Evolutionary conservation across 768 basidiomycete species (phyloP).

Genomic region (Trametes meyenii): DNA sequence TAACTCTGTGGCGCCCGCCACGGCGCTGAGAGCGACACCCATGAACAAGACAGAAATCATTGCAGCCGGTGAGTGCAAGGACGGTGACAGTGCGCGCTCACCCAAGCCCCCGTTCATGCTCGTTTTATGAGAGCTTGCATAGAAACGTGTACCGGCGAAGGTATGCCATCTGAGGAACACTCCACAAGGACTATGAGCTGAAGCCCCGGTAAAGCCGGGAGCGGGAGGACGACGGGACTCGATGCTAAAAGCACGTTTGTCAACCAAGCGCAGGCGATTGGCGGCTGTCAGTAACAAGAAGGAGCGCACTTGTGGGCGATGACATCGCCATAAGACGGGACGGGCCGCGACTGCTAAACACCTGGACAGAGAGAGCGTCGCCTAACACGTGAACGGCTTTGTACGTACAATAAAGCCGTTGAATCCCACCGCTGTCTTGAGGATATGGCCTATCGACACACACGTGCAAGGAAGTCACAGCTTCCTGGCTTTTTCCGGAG

Average conservation of each 20-base stretch:
- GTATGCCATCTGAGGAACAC: neutral
- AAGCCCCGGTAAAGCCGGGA: neutral
- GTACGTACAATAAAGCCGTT: constrained; percentile 1
- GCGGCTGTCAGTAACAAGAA: neutral
- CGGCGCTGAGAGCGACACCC: constrained; percentile 10
- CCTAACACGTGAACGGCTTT: neutral
- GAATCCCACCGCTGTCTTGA: neutral
- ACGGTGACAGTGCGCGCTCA: neutral
- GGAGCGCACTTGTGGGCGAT: neutral
- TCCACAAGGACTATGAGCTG: neutral
- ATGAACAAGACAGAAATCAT: constrained; percentile 9
- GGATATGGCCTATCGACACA: too few species aligned
- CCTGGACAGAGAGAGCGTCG: neutral
- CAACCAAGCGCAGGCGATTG: neutral
- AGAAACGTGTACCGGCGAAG: constrained; percentile 4
- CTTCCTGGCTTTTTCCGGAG: too few species aligned
- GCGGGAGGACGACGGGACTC: too few species aligned
- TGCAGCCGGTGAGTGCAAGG: neutral
- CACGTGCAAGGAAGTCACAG: too few species aligned
- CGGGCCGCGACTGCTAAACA: neutral
- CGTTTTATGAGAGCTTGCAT: neutral
- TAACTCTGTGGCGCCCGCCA: constrained; percentile 20
- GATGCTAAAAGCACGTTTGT: neutral
- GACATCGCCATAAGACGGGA: neutral
- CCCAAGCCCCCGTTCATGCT: neutral